Percentiles rank a stretch among this genome's conserved stretches.
These are phyloP conservation scores for Rosa chinensis DNA, from an alignment of 306 rosid species.

Conservation along the genomic window DNA sequence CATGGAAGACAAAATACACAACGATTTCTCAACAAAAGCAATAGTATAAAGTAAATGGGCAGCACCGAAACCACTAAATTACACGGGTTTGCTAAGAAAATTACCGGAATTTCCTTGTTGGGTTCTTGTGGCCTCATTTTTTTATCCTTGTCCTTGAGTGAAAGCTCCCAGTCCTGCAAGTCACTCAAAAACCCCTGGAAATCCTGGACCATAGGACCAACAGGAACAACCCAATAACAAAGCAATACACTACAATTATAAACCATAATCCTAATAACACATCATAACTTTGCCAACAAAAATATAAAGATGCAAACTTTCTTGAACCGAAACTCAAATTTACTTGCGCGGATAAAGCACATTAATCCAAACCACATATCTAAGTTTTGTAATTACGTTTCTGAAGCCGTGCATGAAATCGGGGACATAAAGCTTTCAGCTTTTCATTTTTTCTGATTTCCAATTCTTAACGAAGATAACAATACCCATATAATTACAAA, in stretches of 20 bases:
- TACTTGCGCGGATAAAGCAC: not conserved
- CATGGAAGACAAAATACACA: too few species aligned
- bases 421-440: not conserved
- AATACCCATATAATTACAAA: not conserved
- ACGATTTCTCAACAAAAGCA: not conserved
- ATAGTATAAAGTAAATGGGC: not conserved
- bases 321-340: not conserved
- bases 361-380: not conserved
- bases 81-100: not conserved
- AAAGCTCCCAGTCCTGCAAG: conserved; percentile 96
- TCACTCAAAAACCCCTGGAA: conserved; percentile 91
- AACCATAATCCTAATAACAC: not conserved
- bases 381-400: not conserved
- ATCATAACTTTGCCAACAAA: not conserved
- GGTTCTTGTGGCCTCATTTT: conserved; percentile 39
- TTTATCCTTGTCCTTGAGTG: conserved; percentile 58
- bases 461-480: not conserved
- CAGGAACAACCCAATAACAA: conserved; percentile 16
- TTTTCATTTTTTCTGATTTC: not conserved
- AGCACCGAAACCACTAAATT: not conserved
- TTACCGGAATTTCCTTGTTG: conserved; percentile 55
- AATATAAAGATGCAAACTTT: not conserved
- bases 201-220: conserved; percentile 52
- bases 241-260: not conserved
- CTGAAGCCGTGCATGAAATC: not conserved